Evolutionary conservation across 2,329 filamentous ascomycete species (phyloP), one percentile per base, ranked within the genome.

Genomic region (Aspergillus thermomutatus): DNA sequence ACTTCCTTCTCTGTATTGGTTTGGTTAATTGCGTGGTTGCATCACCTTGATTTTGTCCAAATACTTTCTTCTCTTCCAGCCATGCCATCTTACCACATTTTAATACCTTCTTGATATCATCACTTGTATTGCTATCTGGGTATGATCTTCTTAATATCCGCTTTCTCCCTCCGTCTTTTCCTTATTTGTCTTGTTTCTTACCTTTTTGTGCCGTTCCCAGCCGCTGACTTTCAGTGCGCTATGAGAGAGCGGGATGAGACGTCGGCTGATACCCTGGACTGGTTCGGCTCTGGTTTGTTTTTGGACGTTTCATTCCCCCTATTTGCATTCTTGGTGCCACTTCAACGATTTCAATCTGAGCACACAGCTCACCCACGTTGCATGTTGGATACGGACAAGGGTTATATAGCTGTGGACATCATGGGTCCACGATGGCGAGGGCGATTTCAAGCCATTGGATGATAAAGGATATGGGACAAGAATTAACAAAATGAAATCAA

Each of bases 71-170:
- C 60, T 61, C 51, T 48, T 57, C 56, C 60, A 65, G 61, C 60
- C 63, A 50, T 25, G 40, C 52, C 49, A 46, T 56, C 64, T 59
- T 67, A 66, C 61, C 56, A 60, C 55, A 53, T 70, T 66, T 69
- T 70, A 67, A 68, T 64, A 54, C 56, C 57, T 62, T 62, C 63
- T 60, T 66, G 68, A 65, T 64, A 63, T 66, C 68, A 72, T 61
- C 56, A 65, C 58, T 65, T 75, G 72, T 73, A 74, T 74, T 75
- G 72, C 67, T 75, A 74, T 63, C 64, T 73, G 67, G 68, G 64
- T 71, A 73, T 68, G 69, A 69, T 65, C 60, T 66, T 66, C 57
- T 65, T 63, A 59, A 55, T 51, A 62, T 55, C 52, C 62, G 56
- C 55, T 56, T 58, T 51, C 55, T 63, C 57, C 58, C 47, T 57